Percentiles rank a stretch among this genome's conserved stretches.
These are phyloP conservation scores for Amaranthus cruentus DNA, from an alignment of 148 eudicot species.

Conservation along the genomic window DNA sequence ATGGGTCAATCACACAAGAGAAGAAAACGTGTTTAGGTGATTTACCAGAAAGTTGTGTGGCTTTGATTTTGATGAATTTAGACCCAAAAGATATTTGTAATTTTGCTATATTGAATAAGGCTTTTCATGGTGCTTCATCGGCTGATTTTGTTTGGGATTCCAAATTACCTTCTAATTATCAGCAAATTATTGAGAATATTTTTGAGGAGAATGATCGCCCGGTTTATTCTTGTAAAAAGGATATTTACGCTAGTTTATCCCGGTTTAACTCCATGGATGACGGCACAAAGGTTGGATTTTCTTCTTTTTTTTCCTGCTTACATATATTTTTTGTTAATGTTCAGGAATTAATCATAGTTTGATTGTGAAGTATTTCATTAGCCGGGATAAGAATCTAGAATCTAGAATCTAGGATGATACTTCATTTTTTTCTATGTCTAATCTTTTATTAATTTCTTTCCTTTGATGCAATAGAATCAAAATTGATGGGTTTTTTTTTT, in stretches of 20 bases:
- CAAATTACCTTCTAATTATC: constrained; percentile 64
- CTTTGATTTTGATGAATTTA: constrained; percentile 49
- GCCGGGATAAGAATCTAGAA: too few species aligned
- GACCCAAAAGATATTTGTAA: constrained; percentile 68
- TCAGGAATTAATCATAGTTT: not conserved
- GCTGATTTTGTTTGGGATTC: constrained; percentile 92
- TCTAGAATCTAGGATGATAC: too few species aligned
- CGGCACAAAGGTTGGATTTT: constrained; percentile 52
- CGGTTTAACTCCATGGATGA: constrained; percentile 53
- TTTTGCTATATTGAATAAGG: constrained; percentile 51
- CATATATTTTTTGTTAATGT: not conserved
- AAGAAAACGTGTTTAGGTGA: constrained; percentile 53
- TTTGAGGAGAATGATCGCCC: constrained; percentile 29
- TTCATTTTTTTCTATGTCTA: not conserved
- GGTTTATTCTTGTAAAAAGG: constrained; percentile 49
- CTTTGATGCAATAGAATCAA: not conserved
- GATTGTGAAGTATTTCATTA: too few species aligned
- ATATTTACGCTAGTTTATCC: constrained; percentile 55
- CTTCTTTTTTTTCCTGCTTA: not conserved
- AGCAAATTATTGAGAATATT: constrained; percentile 38
- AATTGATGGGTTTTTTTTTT: not conserved
- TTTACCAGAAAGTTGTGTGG: constrained; percentile 82
- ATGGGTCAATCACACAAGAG: constrained; percentile 16
- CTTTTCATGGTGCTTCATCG: constrained; percentile 58
- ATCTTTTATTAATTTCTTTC: not conserved